Conservation (phyloP, 306 rosid species). For the Cucurbita pepo region DNA sequence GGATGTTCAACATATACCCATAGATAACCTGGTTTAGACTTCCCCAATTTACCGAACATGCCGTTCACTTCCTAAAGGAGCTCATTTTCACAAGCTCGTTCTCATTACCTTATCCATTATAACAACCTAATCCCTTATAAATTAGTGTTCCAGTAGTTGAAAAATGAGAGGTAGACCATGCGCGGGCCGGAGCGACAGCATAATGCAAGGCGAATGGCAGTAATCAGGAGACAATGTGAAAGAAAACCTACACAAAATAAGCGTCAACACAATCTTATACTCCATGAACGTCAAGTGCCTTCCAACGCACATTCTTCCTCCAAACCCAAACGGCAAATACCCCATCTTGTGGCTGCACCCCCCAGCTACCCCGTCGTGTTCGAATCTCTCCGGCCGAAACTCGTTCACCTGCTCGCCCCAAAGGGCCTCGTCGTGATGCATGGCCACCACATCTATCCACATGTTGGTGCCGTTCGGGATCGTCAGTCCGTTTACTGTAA, state of each 20-base stretch:
- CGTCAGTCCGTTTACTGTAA: conserved; percentile 20
- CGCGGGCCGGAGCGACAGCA: conserved; percentile 40
- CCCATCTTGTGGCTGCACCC: conserved; percentile 56
- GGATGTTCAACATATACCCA: too few species aligned
- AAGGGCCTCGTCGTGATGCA: conserved; percentile 34
- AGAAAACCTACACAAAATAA: conserved; percentile 42
- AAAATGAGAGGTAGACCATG: conserved; percentile 14
- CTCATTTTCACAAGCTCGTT: too few species aligned
- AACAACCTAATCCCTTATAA: too few species aligned
- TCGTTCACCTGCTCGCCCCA: conserved; percentile 49
- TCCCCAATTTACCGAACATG: too few species aligned
- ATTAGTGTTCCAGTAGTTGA: conserved; percentile 4
- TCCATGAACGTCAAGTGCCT: conserved; percentile 42
- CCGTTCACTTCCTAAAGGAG: too few species aligned
- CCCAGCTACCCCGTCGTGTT: conserved; percentile 20
- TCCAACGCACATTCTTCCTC: conserved; percentile 56
- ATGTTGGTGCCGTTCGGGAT: conserved; percentile 63
- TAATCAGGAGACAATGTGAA: conserved; percentile 29
- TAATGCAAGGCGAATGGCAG: conserved; percentile 30
- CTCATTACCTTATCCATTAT: too few species aligned
- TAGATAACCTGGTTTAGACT: too few species aligned
- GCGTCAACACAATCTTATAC: conserved; percentile 33
- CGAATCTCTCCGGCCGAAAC: conserved; percentile 47
- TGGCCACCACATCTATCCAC: conserved; percentile 53
- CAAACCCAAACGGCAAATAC: conserved; percentile 53